These are phyloP conservation scores for Aethionema arabicum DNA, from an alignment of 345 rosid genomes.

Conservation along the genomic window DNA sequence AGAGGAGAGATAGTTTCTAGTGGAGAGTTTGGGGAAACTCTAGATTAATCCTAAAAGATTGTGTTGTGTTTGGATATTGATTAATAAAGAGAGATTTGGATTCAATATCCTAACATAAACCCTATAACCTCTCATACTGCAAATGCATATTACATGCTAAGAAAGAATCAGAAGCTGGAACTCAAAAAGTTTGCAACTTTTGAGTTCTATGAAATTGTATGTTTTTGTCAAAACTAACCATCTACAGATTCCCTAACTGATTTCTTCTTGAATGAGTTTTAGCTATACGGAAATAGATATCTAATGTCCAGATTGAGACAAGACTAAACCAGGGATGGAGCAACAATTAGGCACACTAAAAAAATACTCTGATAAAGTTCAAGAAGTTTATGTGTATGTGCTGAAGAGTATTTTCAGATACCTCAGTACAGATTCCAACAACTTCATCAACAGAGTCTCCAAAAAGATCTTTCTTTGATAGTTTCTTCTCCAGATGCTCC, in stretches of 20 bases:
- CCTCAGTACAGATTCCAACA: slow-evolving; percentile 83
- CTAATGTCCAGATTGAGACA: background rate
- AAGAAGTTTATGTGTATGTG: slow-evolving; percentile 3
- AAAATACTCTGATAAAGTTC: background rate
- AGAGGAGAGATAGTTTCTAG: too few relatives aligned
- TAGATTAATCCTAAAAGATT: too few relatives aligned
- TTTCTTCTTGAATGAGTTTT: background rate
- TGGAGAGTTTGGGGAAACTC: too few relatives aligned
- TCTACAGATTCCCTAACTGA: too few relatives aligned
- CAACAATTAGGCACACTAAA: background rate
- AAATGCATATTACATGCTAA: slow-evolving; percentile 4
- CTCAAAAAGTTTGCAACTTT: background rate
- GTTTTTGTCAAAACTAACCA: too few relatives aligned
- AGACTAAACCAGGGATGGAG: background rate
- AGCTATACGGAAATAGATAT: background rate
- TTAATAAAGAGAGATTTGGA: background rate
- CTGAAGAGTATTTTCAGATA: slow-evolving; percentile 25
- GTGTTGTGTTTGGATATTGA: too few relatives aligned
- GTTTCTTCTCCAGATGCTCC: slow-evolving; percentile 55
- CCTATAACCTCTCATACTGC: too few relatives aligned
- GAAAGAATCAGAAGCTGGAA: background rate
- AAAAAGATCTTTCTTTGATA: slow-evolving; percentile 60
- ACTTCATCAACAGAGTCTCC: slow-evolving; percentile 69
- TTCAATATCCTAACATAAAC: too few relatives aligned
- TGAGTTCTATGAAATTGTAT: too few relatives aligned